phyloP scores from a whole-genome alignment of 2,329 filamentous ascomycete genomes.

The Pseudopyricularia javanii region DNA sequence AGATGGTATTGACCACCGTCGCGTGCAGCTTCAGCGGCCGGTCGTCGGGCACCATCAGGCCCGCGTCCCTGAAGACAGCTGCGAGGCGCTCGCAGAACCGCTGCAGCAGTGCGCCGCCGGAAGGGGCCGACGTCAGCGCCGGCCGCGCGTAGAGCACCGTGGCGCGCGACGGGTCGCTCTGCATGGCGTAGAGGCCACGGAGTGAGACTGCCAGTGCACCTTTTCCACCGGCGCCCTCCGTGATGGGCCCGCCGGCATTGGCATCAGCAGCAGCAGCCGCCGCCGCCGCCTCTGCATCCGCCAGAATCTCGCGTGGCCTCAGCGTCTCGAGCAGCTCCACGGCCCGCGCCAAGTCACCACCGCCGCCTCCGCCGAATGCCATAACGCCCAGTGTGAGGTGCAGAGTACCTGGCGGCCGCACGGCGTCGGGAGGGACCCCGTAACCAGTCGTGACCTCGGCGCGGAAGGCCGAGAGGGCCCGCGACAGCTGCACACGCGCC shows the following conservation, averaged over 20 bases:
- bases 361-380: slow-evolving; percentile 37
- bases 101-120: slow-evolving; percentile 30
- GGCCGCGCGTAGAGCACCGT: slow-evolving; percentile 57
- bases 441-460: slow-evolving; percentile 33
- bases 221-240: neutral
- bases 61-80: slow-evolving; percentile 38
- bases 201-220: slow-evolving; percentile 30
- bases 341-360: slow-evolving; percentile 23
- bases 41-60: slow-evolving; percentile 43
- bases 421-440: slow-evolving; percentile 49
- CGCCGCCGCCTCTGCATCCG: slow-evolving; percentile 7
- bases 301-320: slow-evolving; percentile 25
- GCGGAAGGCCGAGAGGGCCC: slow-evolving; percentile 48
- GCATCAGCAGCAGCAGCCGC: no score
- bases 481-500: slow-evolving; percentile 53
- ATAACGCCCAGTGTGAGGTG: slow-evolving; percentile 85
- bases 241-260: no score
- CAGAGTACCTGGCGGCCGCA: slow-evolving; percentile 67
- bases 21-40: slow-evolving; percentile 67
- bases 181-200: slow-evolving; percentile 49
- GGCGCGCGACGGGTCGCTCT: slow-evolving; percentile 35
- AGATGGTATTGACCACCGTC: slow-evolving; percentile 77
- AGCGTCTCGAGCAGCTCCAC: slow-evolving; percentile 24
- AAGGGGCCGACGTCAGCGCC: slow-evolving; percentile 25
- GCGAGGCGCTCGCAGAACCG: slow-evolving; percentile 46